Evolutionary conservation across 208 protist genomes (phyloP).

Genomic region (Trypanosoma boissoni): DNA sequence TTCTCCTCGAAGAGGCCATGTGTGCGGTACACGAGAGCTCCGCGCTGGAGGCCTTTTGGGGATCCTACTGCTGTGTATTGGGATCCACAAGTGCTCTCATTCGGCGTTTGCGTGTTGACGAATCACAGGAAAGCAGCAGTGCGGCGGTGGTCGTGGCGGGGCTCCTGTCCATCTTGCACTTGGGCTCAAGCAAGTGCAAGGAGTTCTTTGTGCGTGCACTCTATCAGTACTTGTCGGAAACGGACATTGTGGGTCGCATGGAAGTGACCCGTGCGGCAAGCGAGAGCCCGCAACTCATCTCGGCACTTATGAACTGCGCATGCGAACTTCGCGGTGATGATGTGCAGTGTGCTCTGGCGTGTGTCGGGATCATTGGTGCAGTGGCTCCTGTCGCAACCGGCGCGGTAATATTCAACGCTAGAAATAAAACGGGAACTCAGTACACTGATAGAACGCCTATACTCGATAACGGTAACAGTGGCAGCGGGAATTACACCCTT

Average conservation of each 20-base stretch:
- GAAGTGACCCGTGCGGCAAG: conserved; percentile 54
- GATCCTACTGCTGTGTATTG: conserved; percentile 61
- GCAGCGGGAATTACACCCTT: too few relatives aligned
- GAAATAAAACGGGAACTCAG: too few relatives aligned
- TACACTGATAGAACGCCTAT: too few relatives aligned
- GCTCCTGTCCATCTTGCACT: conserved; percentile 67
- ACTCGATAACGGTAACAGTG: too few relatives aligned
- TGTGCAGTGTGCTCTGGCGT: conserved; percentile 54
- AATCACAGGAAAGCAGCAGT: neutral
- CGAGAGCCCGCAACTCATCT: conserved; percentile 41
- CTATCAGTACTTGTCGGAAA: conserved; percentile 52
- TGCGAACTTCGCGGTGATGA: conserved; percentile 50
- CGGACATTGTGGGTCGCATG: conserved; percentile 30
- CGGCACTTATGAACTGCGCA: conserved; percentile 60
- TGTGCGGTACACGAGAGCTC: conserved; percentile 40
- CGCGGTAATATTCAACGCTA: neutral
- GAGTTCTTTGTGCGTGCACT: conserved; percentile 71
- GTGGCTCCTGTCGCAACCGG: conserved; percentile 24
- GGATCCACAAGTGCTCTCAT: conserved; percentile 49
- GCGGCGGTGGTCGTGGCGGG: conserved; percentile 35
- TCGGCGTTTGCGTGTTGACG: conserved; percentile 13
- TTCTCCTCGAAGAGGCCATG: conserved; percentile 34
- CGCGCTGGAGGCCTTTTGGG: conserved; percentile 43
- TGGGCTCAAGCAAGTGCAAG: conserved; percentile 71
- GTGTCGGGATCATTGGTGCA: conserved; percentile 75